phyloP scores from a whole-genome alignment of 2,329 filamentous ascomycete genomes.

The Ceratocystis alfenasii region DNA sequence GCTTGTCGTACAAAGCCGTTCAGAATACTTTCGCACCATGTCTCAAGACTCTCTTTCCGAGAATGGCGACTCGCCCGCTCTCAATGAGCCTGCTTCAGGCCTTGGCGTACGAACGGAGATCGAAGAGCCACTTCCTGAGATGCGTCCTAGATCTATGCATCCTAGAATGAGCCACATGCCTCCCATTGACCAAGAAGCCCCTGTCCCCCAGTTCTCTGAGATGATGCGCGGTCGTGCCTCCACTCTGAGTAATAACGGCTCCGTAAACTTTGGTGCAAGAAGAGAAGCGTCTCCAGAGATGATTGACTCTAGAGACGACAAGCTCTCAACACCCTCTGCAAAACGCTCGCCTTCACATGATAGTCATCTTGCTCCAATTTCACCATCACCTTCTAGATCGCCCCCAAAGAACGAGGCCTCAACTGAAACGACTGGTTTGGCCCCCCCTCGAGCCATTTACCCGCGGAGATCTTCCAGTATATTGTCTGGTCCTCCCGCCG shows the following conservation, averaged over 20 bases:
- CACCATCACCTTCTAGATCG: slow-evolving; percentile 25
- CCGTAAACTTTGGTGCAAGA: slow-evolving; percentile 39
- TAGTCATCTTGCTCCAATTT: slow-evolving; percentile 32
- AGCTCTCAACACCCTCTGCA: slow-evolving; percentile 40
- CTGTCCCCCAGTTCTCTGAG: slow-evolving; percentile 19
- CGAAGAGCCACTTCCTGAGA: slow-evolving; percentile 42
- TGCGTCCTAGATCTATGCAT: slow-evolving; percentile 61
- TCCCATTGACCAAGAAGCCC: slow-evolving; percentile 31
- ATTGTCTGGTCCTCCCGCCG: slow-evolving; percentile 54
- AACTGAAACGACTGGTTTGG: slow-evolving; percentile 30
- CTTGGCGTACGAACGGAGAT: slow-evolving; percentile 44
- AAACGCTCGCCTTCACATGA: slow-evolving; percentile 44
- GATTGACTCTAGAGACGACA: slow-evolving; percentile 32
- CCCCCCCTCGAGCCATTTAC: slow-evolving; percentile 40
- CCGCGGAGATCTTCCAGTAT: slow-evolving; percentile 47
- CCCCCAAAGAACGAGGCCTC: slow-evolving; percentile 16
- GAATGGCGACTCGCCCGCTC: slow-evolving; percentile 24
- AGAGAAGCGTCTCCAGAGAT: slow-evolving; percentile 44
- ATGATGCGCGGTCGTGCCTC: slow-evolving; percentile 20
- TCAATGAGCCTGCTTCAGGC: slow-evolving; percentile 28
- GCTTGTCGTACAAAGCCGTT: slow-evolving; percentile 59
- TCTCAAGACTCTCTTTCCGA: slow-evolving; percentile 47
- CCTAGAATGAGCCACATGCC: slow-evolving; percentile 57
- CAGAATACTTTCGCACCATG: slow-evolving; percentile 68
- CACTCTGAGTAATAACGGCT: slow-evolving; percentile 6